phyloP scores from a whole-genome alignment of 2,329 filamentous ascomycete genomes.

The Neospermospora avenae region DNA sequence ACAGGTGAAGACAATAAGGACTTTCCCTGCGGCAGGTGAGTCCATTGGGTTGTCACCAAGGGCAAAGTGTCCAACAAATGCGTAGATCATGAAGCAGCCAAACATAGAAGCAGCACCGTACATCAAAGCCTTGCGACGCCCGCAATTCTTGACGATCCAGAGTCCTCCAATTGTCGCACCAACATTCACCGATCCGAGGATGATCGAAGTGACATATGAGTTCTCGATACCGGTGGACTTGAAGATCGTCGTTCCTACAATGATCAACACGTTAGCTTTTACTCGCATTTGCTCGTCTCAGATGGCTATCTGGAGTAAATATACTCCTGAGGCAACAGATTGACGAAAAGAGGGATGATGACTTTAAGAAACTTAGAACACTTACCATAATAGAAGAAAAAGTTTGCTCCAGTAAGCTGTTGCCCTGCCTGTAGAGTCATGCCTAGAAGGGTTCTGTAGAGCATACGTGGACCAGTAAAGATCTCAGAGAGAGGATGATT shows the following conservation, averaged over 20 bases:
- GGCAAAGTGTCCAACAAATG: constrained; percentile 48
- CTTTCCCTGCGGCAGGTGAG: constrained; percentile 50
- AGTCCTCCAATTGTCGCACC: constrained; percentile 62
- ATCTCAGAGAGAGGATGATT: constrained; percentile 49
- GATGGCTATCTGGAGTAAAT: too few species aligned
- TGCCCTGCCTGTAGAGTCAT: constrained; percentile 62
- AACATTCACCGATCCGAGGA: constrained; percentile 66
- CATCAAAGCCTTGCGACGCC: constrained; percentile 61
- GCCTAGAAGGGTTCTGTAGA: constrained; percentile 61
- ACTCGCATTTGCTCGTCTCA: too few species aligned
- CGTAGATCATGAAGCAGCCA: constrained; percentile 56
- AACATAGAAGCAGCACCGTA: constrained; percentile 60
- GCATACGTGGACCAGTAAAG: constrained; percentile 65
- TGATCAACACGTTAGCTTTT: too few species aligned
- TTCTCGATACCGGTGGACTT: constrained; percentile 60
- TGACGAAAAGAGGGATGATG: too few species aligned
- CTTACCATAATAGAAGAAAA: constrained; percentile 60
- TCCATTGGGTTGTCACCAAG: constrained; percentile 44
- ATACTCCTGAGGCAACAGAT: too few species aligned
- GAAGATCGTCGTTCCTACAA: constrained; percentile 57
- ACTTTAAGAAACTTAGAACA: too few species aligned
- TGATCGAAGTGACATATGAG: constrained; percentile 65
- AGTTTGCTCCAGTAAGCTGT: constrained; percentile 67
- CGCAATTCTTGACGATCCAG: constrained; percentile 62
- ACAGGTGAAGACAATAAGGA: constrained; percentile 66